A percentile compares a stretch with the other conserved stretches of the same genome.
These are phyloP conservation scores for Licmophora abbreviata DNA, from an alignment of 108 stramenopile species.

Conservation along the genomic window DNA sequence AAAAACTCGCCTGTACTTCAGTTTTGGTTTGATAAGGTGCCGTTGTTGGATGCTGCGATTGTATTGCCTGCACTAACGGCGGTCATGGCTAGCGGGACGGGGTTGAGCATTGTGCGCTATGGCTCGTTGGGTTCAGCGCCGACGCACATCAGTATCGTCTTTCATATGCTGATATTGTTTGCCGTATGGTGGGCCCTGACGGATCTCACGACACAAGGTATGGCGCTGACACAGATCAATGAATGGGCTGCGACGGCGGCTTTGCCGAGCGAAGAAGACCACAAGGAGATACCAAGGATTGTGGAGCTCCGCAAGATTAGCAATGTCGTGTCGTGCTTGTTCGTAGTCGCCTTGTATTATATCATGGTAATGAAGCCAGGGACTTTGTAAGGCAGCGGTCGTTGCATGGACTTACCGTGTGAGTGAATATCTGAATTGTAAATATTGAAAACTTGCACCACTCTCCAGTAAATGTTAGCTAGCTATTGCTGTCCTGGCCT, in stretches of 20 bases:
- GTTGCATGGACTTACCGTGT: background rate
- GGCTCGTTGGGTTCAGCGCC: conserved; percentile 49
- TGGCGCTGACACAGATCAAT: conserved; percentile 24
- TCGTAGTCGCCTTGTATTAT: conserved; percentile 41
- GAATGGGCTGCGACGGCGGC: conserved; percentile 22
- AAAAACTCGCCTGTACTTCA: conserved; percentile 30
- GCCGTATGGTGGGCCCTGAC: conserved; percentile 50
- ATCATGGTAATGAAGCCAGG: conserved; percentile 56
- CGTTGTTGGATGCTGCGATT: conserved; percentile 35
- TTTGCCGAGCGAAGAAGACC: conserved; percentile 13
- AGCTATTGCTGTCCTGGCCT: too few relatives aligned
- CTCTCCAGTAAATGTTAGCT: too few relatives aligned
- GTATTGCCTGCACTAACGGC: conserved; percentile 51
- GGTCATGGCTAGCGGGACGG: conserved; percentile 41
- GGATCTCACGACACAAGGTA: conserved; percentile 48
- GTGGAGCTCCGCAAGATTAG: conserved; percentile 41
- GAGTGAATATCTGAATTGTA: too few relatives aligned
- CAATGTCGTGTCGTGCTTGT: conserved; percentile 47
- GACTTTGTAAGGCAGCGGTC: conserved; percentile 14
- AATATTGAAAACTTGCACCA: too few relatives aligned
- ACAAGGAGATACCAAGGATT: conserved; percentile 29
- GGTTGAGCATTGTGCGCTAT: conserved; percentile 37
- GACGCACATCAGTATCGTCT: conserved; percentile 36
- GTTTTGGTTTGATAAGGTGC: conserved; percentile 59
- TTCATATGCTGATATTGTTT: conserved; percentile 43